These are phyloP conservation scores for Psidium guajava DNA, from an alignment of 345 rosid species.

Conservation along the genomic window DNA sequence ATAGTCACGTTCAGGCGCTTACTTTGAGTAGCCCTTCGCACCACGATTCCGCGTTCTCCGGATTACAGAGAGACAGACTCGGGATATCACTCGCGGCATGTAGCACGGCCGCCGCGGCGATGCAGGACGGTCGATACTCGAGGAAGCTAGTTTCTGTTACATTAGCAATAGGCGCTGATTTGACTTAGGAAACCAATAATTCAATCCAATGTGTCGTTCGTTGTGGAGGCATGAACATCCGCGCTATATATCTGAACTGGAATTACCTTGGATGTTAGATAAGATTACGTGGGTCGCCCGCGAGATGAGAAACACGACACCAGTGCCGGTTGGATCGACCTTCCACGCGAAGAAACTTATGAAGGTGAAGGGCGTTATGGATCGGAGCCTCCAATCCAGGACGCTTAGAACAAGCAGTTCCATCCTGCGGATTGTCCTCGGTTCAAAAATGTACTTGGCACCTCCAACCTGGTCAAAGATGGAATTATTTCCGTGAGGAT, in stretches of 20 bases:
- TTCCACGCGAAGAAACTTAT: slow-evolving; percentile 81
- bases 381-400: slow-evolving; percentile 90
- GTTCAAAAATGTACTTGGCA: slow-evolving; percentile 61
- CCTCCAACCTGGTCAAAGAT: slow-evolving; percentile 47
- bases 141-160: slow-evolving; percentile 78
- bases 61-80: slow-evolving; percentile 48
- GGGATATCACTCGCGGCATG: slow-evolving; percentile 81
- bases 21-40: slow-evolving; percentile 91
- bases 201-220: not conserved
- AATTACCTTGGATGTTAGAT: slow-evolving; percentile 70
- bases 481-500: not conserved
- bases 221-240: not conserved
- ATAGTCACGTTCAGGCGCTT: slow-evolving; percentile 4
- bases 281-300: slow-evolving; percentile 68
- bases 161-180: not conserved
- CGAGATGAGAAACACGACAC: slow-evolving; percentile 44
- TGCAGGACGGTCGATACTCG: slow-evolving; percentile 81
- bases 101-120: slow-evolving; percentile 87
- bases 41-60: slow-evolving; percentile 86
- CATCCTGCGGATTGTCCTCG: slow-evolving; percentile 82
- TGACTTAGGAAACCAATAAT: not conserved
- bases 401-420: slow-evolving; percentile 77
- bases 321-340: slow-evolving; percentile 60
- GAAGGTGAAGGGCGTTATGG: slow-evolving; percentile 82
- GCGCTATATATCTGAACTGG: not conserved